Evolutionary conservation across 2,329 filamentous ascomycete genomes (phyloP), one percentile per base, ranked within the genome.

Genomic region (Canariomyces notabilis): DNA sequence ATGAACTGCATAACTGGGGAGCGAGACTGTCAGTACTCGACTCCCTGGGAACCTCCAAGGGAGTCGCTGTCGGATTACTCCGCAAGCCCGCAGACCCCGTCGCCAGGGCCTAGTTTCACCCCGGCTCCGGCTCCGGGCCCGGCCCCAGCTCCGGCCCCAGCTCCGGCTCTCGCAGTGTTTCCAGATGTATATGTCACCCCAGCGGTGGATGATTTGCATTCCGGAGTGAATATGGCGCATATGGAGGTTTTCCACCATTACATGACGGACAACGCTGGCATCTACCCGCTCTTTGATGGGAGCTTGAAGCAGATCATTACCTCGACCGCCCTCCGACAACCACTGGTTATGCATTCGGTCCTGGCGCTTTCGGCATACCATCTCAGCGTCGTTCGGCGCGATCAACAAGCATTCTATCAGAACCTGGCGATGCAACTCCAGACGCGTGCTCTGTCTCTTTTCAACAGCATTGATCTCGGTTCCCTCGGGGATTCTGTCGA

Each of bases 361-460:
- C 59, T 71, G 16, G 67, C 64, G 16, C 55, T 67, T 32, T 61
- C 66, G 6, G 65, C 68, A 2, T 56, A 67, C n/a, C 67, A 71
- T 40, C 52, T 69, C 12, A 63, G 64, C 50, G 55, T 59, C 6
- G 31, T 52, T 2, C 52, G 50, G 5, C 57, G 57, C 7, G 45
- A 56, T 2, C 48, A 45, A 7, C 37, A 37, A 6, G 45, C 44
- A 14, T 59, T 55, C 26, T 67, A 67, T 36, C 62, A 62, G 14
- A 61, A 64, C 40, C 63, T 67, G 31, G 68, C 71, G 7, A 70
- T 69, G 0, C 64, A 71, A 40, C 61, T 74, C 2, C 71, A 74
- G 53, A 73, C 69, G 1, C 64, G 67, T 3, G 70, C 68, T 23
- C 60, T 74, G 16, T 57, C 60, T 36, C 60, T 61, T 45, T 71